Conservation (phyloP, 345 rosid genomes). For the Acer saccharum region DNA sequence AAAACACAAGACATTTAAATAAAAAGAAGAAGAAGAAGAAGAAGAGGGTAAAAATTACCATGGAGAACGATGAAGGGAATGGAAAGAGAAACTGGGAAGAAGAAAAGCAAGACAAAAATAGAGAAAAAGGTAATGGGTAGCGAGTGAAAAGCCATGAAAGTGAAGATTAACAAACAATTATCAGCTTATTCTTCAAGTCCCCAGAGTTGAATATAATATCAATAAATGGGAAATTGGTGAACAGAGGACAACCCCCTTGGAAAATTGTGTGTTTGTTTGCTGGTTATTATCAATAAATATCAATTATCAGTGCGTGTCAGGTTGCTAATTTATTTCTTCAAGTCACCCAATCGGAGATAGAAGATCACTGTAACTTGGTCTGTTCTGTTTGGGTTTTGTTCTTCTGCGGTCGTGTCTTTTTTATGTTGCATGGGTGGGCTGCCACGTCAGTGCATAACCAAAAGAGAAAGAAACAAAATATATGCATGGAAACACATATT, state of each 20-base stretch:
- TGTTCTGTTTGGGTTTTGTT: neutral
- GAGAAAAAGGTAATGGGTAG: slow-evolving; percentile 13
- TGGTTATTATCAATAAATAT: too few species aligned
- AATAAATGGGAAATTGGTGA: slow-evolving; percentile 12
- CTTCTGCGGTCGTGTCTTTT: too few species aligned
- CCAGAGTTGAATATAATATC: neutral
- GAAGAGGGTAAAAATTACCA: slow-evolving; percentile 32
- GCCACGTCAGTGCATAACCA: too few species aligned
- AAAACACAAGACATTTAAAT: too few species aligned
- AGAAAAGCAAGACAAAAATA: slow-evolving; percentile 6
- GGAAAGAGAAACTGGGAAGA: slow-evolving; percentile 43
- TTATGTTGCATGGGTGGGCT: neutral
- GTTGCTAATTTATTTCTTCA: neutral
- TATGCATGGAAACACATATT: too few species aligned
- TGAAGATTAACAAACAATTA: neutral
- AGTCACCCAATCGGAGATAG: neutral
- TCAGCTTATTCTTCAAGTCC: too few species aligned
- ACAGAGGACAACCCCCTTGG: neutral
- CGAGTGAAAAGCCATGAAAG: slow-evolving; percentile 37
- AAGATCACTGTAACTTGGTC: neutral
- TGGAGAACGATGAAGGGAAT: slow-evolving; percentile 76
- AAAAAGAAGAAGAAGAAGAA: neutral
- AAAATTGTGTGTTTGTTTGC: neutral
- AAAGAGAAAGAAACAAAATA: too few species aligned
- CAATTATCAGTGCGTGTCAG: neutral